phyloP scores from a whole-genome alignment of 768 basidiomycete species.

The Strobilomyces echinocephalus region DNA sequence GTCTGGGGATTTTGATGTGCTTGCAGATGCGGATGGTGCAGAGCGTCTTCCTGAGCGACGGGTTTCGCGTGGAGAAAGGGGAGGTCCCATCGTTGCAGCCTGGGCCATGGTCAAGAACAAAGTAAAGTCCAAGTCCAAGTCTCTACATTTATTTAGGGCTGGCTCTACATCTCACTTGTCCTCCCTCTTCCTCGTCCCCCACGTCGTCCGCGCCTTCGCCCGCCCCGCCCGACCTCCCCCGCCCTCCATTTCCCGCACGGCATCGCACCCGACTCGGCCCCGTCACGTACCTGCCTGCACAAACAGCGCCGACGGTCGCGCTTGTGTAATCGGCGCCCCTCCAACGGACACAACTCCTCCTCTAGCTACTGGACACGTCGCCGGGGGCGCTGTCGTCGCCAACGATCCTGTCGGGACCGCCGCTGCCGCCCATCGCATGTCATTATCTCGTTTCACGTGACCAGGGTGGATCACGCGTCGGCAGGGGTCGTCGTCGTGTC shows the following conservation, averaged over 20 bases:
- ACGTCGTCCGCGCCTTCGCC: not conserved
- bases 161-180: conserved; percentile 15
- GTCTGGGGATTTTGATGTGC: conserved; percentile 71
- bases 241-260: not conserved
- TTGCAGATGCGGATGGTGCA: conserved; percentile 59
- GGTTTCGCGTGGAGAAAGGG: conserved; percentile 71
- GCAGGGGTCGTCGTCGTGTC: conserved; percentile 3
- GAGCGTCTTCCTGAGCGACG: conserved; percentile 75
- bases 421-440: conserved; percentile 11
- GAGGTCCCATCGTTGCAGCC: conserved; percentile 68
- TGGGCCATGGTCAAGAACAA: conserved; percentile 48
- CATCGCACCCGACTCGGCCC: not conserved
- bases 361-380: conserved; percentile 4
- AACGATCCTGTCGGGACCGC: conserved; percentile 9
- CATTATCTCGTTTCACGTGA: conserved; percentile 27
- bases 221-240: not conserved
- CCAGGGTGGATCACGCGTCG: conserved; percentile 8
- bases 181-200: not conserved
- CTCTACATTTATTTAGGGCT: conserved; percentile 35
- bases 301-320: not conserved
- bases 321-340: conserved; percentile 1
- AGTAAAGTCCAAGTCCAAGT: not conserved
- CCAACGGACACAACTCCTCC: not conserved
- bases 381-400: not conserved
- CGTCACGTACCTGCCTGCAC: conserved; percentile 2